A percentile compares a stretch with the other conserved stretches of the same genome.
Conservation (phyloP, 768 basidiomycete genomes). For the Hericium coralloides region DNA sequence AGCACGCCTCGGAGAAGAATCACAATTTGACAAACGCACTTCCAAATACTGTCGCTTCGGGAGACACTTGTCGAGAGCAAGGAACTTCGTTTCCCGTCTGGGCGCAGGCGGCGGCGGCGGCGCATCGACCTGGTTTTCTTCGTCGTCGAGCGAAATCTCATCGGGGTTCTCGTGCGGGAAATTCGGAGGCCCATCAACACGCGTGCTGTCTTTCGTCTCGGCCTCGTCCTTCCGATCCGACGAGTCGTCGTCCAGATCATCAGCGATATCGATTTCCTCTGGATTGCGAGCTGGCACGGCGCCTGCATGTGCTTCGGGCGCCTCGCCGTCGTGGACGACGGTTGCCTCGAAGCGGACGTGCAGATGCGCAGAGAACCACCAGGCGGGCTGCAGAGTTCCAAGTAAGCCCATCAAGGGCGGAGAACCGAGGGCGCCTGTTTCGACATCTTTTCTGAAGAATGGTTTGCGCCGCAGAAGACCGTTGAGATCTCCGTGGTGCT, state of each 20-base stretch:
- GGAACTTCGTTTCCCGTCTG: slow-evolving; percentile 53
- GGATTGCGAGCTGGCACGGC: slow-evolving; percentile 26
- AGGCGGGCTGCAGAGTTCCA: slow-evolving; percentile 57
- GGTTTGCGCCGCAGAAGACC: slow-evolving; percentile 67
- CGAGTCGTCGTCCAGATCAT: slow-evolving; percentile 26
- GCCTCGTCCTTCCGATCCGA: neutral
- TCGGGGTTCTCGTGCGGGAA: slow-evolving; percentile 31
- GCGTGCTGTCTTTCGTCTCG: neutral
- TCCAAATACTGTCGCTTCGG: slow-evolving; percentile 68
- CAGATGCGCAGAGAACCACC: slow-evolving; percentile 93
- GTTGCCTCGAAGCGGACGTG: slow-evolving; percentile 81
- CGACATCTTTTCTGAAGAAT: slow-evolving; percentile 66
- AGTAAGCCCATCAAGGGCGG: slow-evolving; percentile 79
- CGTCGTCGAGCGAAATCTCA: slow-evolving; percentile 40
- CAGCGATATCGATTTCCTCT: slow-evolving; percentile 41
- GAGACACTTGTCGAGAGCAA: slow-evolving; percentile 84
- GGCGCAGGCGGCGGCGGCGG: slow-evolving; percentile 23
- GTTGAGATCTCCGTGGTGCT: slow-evolving; percentile 63
- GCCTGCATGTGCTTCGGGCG: neutral
- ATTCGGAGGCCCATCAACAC: slow-evolving; percentile 1
- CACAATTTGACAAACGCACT: slow-evolving; percentile 28
- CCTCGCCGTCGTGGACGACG: slow-evolving; percentile 31
- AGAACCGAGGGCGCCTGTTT: slow-evolving; percentile 66
- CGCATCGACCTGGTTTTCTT: slow-evolving; percentile 34
- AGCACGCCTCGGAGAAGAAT: neutral